Conservation (phyloP, 1,284 basidiomycete genomes). For the Moesziomyces antarcticus region DNA sequence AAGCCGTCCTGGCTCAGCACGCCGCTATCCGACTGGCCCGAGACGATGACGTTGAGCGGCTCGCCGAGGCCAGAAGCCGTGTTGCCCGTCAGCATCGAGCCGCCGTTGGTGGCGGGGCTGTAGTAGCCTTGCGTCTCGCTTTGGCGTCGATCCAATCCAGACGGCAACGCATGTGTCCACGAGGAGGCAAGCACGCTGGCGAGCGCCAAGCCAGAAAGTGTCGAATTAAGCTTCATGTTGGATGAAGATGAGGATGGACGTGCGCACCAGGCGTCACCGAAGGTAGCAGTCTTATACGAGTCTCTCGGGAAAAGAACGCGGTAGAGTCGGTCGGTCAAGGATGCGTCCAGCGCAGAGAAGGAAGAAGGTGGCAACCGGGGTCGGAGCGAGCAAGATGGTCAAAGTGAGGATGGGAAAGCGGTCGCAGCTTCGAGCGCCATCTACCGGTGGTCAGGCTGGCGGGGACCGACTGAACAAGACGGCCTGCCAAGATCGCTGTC, state of each 20-base stretch:
- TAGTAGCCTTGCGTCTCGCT: conserved; percentile 20
- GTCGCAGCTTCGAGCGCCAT: not conserved
- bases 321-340: not conserved
- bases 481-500: not conserved
- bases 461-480: not conserved
- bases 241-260: not conserved
- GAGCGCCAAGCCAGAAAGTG: conserved; percentile 14
- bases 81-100: conserved; percentile 40
- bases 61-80: conserved; percentile 43
- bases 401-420: not conserved
- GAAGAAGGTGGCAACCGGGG: not conserved
- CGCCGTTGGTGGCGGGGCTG: conserved; percentile 33
- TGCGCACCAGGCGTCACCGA: conserved; percentile 15
- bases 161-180: conserved; percentile 14
- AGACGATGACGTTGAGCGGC: conserved; percentile 65
- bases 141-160: conserved; percentile 9
- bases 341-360: conserved; percentile 29
- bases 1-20: conserved; percentile 55
- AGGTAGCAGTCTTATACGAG: not conserved
- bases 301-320: not conserved
- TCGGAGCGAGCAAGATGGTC: not conserved
- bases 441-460: not conserved
- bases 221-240: conserved; percentile 13
- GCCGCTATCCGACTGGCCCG: conserved; percentile 41
- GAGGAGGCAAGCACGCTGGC: conserved; percentile 7